Base-by-base conservation (phyloP, 352 stramenopile species). In the Thalassiosira exigua region DNA sequence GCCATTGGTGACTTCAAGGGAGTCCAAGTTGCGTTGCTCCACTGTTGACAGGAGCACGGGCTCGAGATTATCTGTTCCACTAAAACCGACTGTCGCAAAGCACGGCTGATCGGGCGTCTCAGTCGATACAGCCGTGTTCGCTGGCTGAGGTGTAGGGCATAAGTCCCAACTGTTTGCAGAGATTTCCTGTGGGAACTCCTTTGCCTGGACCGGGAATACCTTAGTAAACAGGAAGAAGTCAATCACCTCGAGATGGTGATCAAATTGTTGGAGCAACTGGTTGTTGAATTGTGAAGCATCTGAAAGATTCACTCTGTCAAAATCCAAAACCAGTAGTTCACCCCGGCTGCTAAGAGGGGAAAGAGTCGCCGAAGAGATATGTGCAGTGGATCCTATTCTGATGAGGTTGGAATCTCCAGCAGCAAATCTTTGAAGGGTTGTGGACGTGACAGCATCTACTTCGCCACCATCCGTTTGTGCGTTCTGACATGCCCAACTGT, bases 161-260 rank as follows among this genome's bases (percentile, higher is more conserved):
- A 69, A 48, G 27, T 69, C 60, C 22, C 41, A 42, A 19, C 26
- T 30, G 14, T 57, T 60, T 1, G 29, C 14, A 17, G 46, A 9
- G 2, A 69, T 59, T 24, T 58, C 14, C 12, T 69, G 42, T 22
- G 41, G 60, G 19, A 59, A 69, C 33, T 69, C 41, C n/a, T 69
- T 69, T 5, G 60, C 60, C n/a, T 58, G 46, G 2, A 46, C 60
- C 22, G 60, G 60, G 57, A 69, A 69, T 5, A 69, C 24, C 19
- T 30, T 59, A 1, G 14, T 11, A 4, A 48, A 17, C 3, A 69
- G 60, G 1, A 4, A 69, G 19, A 69, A 69, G 12, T 69, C 24
- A 19, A 69, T 69, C 3, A 58, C 42, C 26, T 44, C 46, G 0
- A 69, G 27, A 44, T 69, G 60, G 27, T 59, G 19, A 21, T 22